phyloP scores from a whole-genome alignment of 2,329 filamentous ascomycete genomes.

The Penicillium nordicum region DNA sequence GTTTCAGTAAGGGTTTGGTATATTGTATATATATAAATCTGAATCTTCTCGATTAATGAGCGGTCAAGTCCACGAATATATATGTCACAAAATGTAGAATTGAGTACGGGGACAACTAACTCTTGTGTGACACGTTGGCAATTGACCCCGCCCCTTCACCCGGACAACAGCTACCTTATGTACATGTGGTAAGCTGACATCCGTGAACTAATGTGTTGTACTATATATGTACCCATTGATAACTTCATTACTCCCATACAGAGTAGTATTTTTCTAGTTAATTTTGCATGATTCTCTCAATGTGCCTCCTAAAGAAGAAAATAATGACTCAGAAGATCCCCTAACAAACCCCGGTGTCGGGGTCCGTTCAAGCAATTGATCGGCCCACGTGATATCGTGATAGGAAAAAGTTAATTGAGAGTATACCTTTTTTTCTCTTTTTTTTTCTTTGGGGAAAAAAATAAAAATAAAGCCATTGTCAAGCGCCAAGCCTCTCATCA shows the following conservation, averaged over 20 bases:
- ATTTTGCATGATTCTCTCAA: neutral
- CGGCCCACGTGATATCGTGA: constrained; percentile 12
- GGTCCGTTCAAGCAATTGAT: constrained; percentile 8
- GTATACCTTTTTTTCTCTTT: neutral
- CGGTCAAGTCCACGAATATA: neutral
- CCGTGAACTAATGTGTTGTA: neutral
- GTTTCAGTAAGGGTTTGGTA: neutral
- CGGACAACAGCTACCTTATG: neutral
- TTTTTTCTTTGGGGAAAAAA: neutral
- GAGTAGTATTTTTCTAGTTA: neutral
- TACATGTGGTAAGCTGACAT: neutral
- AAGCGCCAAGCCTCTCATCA: neutral
- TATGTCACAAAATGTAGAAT: neutral
- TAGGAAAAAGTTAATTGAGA: constrained; percentile 7
- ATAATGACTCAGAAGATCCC: neutral
- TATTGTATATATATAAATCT: neutral
- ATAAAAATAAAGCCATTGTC: neutral
- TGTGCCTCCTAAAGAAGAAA: neutral
- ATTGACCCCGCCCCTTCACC: constrained; percentile 4
- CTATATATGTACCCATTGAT: neutral
- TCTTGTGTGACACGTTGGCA: neutral
- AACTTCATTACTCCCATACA: neutral
- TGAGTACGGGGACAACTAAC: neutral
- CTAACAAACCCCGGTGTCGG: constrained; percentile 1
- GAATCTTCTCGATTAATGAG: neutral